Evolutionary conservation across 805 yeast species (phyloP), one percentile per base, ranked within the genome.

Genomic region (Priceomyces medius): DNA sequence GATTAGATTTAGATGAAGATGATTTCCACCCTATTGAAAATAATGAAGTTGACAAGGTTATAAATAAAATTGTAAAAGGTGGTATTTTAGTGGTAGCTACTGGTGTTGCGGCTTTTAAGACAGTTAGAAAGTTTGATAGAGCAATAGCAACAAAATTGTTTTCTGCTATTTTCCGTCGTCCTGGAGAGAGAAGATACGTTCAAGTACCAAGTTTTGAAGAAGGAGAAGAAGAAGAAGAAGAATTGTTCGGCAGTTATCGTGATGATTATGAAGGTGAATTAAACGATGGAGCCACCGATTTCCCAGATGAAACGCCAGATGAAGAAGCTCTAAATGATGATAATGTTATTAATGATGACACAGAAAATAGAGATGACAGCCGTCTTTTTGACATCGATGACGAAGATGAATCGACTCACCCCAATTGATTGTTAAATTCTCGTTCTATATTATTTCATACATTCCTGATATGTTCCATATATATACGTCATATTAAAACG

Each of bases 1-100:
- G 95, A 48, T 72, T 90, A 35, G 95, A 88, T 37, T 88, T 81
- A 26, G 88, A 82, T 21, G 72, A 66, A 19, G 85, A 79, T 38
- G 75, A 64, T 45, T 71, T 76, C 48, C 62, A 66, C n/a, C 74
- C 74, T 3, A 76, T 83, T 36, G 90, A 84, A 55, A 79, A 85
- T 46, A 83, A 82, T 49, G 50, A 58, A 5, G 71, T 79, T 6
- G 89, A 84, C 50, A 69, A 66, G 26, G 71, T 76, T 7, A 83
- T 82, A 14, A 85, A 84, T 49, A 53, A 58, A 18, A 68, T 82
- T 17, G 83, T 83, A 3, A 72, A 64, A 47, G 74, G 77, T n/a
- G 85, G 86, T 0, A 72, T 83, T 14, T 55, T 68, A 23, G 61
- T 59, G 3, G 69, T 62, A 23, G 79, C 81, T 3, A 72, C 70